A percentile compares a stretch with the other conserved stretches of the same genome.
phyloP scores from a whole-genome alignment of 441 rosid species.

The Populus tomentosa region DNA sequence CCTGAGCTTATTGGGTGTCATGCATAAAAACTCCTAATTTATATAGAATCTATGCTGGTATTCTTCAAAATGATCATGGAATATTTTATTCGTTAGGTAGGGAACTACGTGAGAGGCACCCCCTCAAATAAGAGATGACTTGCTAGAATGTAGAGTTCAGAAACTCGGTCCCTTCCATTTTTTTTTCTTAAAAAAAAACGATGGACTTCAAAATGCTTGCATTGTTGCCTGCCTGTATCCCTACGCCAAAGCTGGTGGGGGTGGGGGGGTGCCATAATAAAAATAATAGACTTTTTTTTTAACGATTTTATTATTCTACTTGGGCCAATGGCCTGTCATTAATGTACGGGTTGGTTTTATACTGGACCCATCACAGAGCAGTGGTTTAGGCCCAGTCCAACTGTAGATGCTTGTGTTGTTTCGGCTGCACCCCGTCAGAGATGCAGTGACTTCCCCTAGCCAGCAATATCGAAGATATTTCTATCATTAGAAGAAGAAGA shows the following conservation, averaged over 20 bases:
- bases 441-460: neutral
- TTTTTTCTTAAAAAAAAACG: no score
- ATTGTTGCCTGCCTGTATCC: neutral
- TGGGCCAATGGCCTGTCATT: neutral
- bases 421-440: neutral
- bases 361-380: neutral
- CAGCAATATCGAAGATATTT: neutral
- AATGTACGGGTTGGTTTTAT: neutral
- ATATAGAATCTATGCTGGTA: neutral
- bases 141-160: conserved; percentile 17
- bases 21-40: neutral
- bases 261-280: neutral
- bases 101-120: conserved; percentile 31
- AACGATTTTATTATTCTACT: neutral
- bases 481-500: neutral
- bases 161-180: neutral
- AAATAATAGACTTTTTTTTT: neutral
- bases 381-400: neutral
- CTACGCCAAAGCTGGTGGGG: neutral
- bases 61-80: neutral
- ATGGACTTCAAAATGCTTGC: neutral
- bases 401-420: neutral
- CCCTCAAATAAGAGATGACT: neutral
- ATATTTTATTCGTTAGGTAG: neutral
- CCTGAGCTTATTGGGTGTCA: neutral